phyloP scores from a whole-genome alignment of 2,329 filamentous ascomycete genomes.

The Blastomyces gilchristii region DNA sequence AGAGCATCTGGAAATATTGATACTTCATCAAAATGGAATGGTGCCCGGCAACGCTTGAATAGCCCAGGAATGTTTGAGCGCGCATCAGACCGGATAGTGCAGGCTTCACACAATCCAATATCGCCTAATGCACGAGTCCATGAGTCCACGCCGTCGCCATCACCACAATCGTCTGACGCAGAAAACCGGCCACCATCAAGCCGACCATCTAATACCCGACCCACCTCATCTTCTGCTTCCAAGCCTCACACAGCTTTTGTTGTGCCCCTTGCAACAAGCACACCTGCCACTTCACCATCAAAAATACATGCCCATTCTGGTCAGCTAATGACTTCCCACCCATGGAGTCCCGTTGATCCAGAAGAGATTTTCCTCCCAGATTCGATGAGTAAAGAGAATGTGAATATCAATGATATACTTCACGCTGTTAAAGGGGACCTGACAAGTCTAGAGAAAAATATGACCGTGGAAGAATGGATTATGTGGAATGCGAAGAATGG shows the following conservation, averaged over 20 bases:
- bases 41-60: neutral
- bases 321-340: conserved; percentile 45
- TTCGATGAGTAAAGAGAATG: conserved; percentile 40
- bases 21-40: neutral
- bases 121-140: conserved; percentile 27
- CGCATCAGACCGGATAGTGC: neutral
- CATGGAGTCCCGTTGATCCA: conserved; percentile 68
- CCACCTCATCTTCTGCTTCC: conserved; percentile 25
- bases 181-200: conserved; percentile 70
- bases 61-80: neutral
- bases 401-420: conserved; percentile 40
- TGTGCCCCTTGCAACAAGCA: conserved; percentile 36
- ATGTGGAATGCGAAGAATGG: conserved; percentile 67
- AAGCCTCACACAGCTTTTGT: conserved; percentile 31
- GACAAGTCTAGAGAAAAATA: conserved; percentile 66
- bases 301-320: conserved; percentile 43
- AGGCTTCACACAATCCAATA: neutral
- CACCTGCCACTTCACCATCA: conserved; percentile 46
- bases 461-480: conserved; percentile 95
- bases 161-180: conserved; percentile 66
- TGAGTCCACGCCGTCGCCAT: conserved; percentile 49
- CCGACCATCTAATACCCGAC: conserved; percentile 42
- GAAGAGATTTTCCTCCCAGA: conserved; percentile 48
- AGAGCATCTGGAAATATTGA: neutral
- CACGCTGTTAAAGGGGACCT: conserved; percentile 49